Percentiles rank a stretch among this genome's conserved stretches.
phyloP scores from a whole-genome alignment of 176 grass and related monocot genomes.

The Tuctoria greenei region DNA sequence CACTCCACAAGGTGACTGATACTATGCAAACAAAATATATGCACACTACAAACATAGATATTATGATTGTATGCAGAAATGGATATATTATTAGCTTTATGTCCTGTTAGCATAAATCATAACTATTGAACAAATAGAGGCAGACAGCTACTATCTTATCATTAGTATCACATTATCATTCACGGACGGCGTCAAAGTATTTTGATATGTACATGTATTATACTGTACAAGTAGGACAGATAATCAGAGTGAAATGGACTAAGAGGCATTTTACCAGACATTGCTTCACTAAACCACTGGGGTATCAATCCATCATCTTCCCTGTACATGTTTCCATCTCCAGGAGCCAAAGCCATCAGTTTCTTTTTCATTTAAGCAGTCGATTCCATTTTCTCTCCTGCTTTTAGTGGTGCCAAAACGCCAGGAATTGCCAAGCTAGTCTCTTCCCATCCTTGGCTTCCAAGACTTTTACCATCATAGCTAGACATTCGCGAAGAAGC shows the following conservation, averaged over 20 bases:
- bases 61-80: no score
- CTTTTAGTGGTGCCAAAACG: constrained; percentile 16
- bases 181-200: not conserved
- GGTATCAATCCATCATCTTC: constrained; percentile 61
- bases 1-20: not conserved
- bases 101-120: not conserved
- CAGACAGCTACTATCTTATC: not conserved
- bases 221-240: not conserved
- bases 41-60: no score
- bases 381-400: constrained; percentile 37
- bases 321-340: constrained; percentile 39
- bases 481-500: no score
- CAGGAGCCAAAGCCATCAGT: constrained; percentile 45
- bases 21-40: not conserved
- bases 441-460: constrained; percentile 25
- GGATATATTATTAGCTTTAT: constrained; percentile 12
- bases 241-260: not conserved
- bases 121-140: not conserved
- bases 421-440: constrained; percentile 55
- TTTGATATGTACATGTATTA: not conserved
- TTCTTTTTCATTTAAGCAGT: constrained; percentile 31
- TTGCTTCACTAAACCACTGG: constrained; percentile 78
- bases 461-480: constrained; percentile 28
- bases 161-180: not conserved
- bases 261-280: constrained; percentile 50